Evolutionary conservation across 2,329 filamentous ascomycete genomes (phyloP).

Genomic region (Mollisia scopiformis): DNA sequence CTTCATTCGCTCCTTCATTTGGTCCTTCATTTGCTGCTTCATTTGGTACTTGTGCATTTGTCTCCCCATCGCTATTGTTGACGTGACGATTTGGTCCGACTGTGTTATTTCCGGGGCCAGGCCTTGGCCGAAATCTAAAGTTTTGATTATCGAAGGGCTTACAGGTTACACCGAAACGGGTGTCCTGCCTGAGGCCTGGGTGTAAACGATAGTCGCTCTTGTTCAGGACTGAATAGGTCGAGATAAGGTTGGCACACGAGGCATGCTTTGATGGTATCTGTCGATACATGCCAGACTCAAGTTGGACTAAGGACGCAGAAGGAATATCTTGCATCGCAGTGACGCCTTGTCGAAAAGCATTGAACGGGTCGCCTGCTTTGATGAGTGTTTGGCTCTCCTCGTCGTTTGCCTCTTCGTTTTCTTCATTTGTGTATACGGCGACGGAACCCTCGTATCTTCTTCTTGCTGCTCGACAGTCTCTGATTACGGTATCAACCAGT

Average conservation of each 20-base stretch:
- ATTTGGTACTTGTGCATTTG: too few relatives aligned
- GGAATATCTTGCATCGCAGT: background rate
- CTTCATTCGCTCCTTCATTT: too few relatives aligned
- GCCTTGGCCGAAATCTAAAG: background rate
- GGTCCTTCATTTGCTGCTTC: too few relatives aligned
- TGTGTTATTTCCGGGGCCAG: too few relatives aligned
- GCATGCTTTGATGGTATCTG: background rate
- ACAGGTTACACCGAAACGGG: background rate
- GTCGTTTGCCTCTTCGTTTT: background rate
- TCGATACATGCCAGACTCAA: background rate
- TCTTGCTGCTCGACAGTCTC: constrained; percentile 20
- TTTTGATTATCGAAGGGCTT: background rate
- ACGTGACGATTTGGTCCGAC: too few relatives aligned
- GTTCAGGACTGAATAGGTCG: background rate
- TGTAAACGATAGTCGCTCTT: too few relatives aligned
- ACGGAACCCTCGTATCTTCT: constrained; percentile 14
- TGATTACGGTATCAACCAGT: constrained; percentile 24
- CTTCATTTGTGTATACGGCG: background rate
- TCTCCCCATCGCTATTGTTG: too few relatives aligned
- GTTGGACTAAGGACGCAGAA: background rate
- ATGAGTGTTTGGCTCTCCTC: background rate
- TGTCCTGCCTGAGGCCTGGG: too few relatives aligned
- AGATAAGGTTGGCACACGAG: background rate
- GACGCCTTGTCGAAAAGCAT: background rate
- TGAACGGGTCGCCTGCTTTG: background rate